These are phyloP conservation scores for Monosporascus sp. DNA, from an alignment of 2,329 filamentous ascomycete species.

Conservation along the genomic window DNA sequence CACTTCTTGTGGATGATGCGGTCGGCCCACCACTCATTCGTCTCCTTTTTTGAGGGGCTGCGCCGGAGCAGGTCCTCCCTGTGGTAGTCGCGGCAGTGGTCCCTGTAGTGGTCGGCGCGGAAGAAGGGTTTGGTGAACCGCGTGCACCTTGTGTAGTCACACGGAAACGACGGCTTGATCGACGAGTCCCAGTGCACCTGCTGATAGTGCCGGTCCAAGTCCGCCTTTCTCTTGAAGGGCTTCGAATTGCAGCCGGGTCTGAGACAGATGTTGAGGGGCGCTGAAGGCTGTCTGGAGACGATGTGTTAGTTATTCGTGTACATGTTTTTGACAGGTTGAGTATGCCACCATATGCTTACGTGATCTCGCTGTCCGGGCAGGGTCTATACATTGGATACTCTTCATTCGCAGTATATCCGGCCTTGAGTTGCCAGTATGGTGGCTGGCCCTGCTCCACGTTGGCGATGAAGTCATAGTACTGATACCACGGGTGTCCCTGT, in stretches of 20 bases:
- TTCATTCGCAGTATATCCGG: slow-evolving; percentile 3
- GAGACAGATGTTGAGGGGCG: slow-evolving; percentile 14
- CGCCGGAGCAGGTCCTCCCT: slow-evolving; percentile 38
- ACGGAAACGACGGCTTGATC: slow-evolving; percentile 39
- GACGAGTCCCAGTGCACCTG: slow-evolving; percentile 41
- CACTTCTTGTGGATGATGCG: slow-evolving; percentile 36
- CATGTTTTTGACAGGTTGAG: no score
- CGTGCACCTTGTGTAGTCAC: slow-evolving; percentile 47
- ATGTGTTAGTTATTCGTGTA: neutral
- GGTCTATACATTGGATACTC: slow-evolving; percentile 7
- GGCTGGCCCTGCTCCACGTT: slow-evolving; percentile 11
- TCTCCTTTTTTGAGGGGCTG: slow-evolving; percentile 16
- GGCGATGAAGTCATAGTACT: slow-evolving; percentile 16
- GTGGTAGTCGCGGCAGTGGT: slow-evolving; percentile 52
- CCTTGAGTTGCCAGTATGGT: slow-evolving; percentile 17
- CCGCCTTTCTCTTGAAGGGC: slow-evolving; percentile 47
- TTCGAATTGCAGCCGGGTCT: slow-evolving; percentile 33
- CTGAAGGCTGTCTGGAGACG: neutral
- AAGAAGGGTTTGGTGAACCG: slow-evolving; percentile 43
- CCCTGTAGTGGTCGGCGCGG: slow-evolving; percentile 52
- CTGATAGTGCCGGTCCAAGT: slow-evolving; percentile 48
- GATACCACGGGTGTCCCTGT: slow-evolving; percentile 4
- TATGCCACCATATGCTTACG: slow-evolving; percentile 1
- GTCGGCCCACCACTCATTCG: slow-evolving; percentile 33
- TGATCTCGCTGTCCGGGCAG: slow-evolving; percentile 2